Evolutionary conservation across 805 yeast species (phyloP).

Genomic region (Osmozyma mogii): DNA sequence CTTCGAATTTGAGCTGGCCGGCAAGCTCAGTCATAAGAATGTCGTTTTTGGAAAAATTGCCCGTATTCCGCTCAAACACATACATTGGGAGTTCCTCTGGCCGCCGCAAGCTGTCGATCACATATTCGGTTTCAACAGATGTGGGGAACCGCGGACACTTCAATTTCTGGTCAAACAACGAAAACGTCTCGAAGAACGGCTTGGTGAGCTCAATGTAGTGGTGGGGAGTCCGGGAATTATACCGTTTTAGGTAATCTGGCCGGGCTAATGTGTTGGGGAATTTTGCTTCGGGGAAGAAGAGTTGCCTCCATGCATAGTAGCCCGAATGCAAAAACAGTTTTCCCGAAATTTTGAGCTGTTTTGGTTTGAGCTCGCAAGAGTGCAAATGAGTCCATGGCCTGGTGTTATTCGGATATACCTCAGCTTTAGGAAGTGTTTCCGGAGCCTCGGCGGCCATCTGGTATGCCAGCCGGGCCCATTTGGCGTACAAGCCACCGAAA

Average conservation of each 20-base stretch:
- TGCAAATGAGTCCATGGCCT: too few relatives aligned
- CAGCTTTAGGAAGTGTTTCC: neutral
- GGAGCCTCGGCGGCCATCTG: conserved; percentile 7
- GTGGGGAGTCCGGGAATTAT: conserved; percentile 10
- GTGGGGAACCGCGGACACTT: conserved; percentile 19
- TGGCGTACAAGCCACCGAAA: neutral
- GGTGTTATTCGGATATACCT: too few relatives aligned
- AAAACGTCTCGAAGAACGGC: conserved; percentile 20
- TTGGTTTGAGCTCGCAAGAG: too few relatives aligned
- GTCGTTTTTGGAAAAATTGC: conserved; percentile 20
- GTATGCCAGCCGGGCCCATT: neutral
- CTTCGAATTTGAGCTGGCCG: conserved; percentile 43
- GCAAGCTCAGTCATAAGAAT: conserved; percentile 33
- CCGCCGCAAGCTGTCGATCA: conserved; percentile 21
- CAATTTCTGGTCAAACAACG: conserved; percentile 20
- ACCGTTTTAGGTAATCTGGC: conserved; percentile 28
- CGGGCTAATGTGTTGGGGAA: conserved; percentile 32
- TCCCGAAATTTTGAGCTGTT: too few relatives aligned
- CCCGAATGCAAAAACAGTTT: conserved; percentile 26
- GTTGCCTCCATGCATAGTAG: conserved; percentile 27
- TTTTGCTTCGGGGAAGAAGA: conserved; percentile 39
- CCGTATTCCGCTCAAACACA: neutral
- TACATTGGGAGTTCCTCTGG: conserved; percentile 20
- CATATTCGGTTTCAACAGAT: conserved; percentile 18
- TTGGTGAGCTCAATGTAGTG: conserved; percentile 23